Conservation (phyloP, 192 early-diverging fungal species). For the Entomortierella parvispora region DNA sequence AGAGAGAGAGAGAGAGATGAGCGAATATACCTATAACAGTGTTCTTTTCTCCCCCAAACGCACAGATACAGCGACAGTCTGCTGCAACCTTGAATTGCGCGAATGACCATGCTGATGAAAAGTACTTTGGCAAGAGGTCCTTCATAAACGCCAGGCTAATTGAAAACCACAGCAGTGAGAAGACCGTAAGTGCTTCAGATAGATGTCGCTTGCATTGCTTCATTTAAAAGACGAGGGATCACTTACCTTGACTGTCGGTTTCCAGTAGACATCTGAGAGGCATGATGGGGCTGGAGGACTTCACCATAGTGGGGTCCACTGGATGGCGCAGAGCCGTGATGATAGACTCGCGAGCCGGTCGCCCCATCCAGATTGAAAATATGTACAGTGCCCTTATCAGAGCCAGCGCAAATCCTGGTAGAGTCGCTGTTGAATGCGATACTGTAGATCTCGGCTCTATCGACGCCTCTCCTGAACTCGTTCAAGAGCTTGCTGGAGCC, state of each 20-base stretch:
- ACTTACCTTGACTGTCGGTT: conserved; percentile 62
- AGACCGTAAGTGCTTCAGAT: too few relatives aligned
- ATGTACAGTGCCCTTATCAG: conserved; percentile 94
- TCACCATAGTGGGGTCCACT: conserved; percentile 65
- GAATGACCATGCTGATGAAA: conserved; percentile 95
- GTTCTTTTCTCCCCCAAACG: conserved; percentile 82
- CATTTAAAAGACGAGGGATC: too few relatives aligned
- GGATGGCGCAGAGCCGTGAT: conserved; percentile 42
- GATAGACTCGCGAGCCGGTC: conserved; percentile 48
- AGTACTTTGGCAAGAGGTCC: conserved; percentile 90
- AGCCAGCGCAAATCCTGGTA: conserved; percentile 84
- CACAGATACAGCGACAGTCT: conserved; percentile 84
- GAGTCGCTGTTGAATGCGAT: conserved; percentile 88
- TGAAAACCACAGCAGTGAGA: too few relatives aligned
- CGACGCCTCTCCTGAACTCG: conserved; percentile 89
- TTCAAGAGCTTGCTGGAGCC: conserved; percentile 76
- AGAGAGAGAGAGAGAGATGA: neutral
- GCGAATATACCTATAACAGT: conserved; percentile 67
- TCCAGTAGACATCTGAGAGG: conserved; percentile 47
- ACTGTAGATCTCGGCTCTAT: conserved; percentile 87
- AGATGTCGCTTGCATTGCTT: too few relatives aligned
- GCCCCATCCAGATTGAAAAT: conserved; percentile 85
- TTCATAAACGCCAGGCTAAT: conserved; percentile 77
- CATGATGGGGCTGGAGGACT: conserved; percentile 42
- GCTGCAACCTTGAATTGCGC: conserved; percentile 83